Base-by-base conservation (phyloP, 192 early-diverging fungal genomes). In the Linnemannia elongata region DNA sequence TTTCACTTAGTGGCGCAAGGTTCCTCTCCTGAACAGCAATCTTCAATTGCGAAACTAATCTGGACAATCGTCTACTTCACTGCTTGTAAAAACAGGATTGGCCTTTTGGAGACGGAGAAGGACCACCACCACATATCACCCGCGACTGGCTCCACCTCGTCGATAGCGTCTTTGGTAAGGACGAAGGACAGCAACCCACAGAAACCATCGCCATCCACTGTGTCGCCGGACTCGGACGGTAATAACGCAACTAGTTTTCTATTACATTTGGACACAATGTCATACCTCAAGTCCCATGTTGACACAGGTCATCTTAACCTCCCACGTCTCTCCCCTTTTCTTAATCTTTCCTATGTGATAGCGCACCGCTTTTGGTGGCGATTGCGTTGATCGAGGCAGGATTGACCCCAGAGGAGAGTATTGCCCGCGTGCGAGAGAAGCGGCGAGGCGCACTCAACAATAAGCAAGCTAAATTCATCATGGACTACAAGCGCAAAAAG, bases 341-440 rank as follows among this genome's bases (percentile, higher is more conserved):
- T n/a, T 30, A 13, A 15, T 60, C 57, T 45, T 78, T 54, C 15
- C 68, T 52, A 54, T 49, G 33, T 22, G 1, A 63, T 74, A 93
- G 92, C 63, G 92, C 92, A 7, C 93, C 93, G 20, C 89, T 95
- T 9, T 73, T 95, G 45, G 94, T 97, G 18, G 95, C 95, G 1
- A 94, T 97, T 82, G 95, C 96, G 12, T 85, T 97, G 54, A 94
- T 97, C 69, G 96, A 97, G 79, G 91, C 93, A 71, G 96, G 96
- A 24, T 94, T 97, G 93, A 82, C 90, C 6, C 91, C 95, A 35
- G 88, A 97, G 45, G 96, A 97, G 78, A 92, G 94, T 57, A 94
- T 97, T 45, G 89, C 89, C 33, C 96, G 90, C 88, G 93, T 97
- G 35, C 90, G 96, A 55, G 89, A 93, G 78, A 80, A 90, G 27